Percentiles rank a stretch among this genome's conserved stretches.
Evolutionary conservation across 2,329 filamentous ascomycete genomes (phyloP).

Genomic region (Talaromyces sp.): DNA sequence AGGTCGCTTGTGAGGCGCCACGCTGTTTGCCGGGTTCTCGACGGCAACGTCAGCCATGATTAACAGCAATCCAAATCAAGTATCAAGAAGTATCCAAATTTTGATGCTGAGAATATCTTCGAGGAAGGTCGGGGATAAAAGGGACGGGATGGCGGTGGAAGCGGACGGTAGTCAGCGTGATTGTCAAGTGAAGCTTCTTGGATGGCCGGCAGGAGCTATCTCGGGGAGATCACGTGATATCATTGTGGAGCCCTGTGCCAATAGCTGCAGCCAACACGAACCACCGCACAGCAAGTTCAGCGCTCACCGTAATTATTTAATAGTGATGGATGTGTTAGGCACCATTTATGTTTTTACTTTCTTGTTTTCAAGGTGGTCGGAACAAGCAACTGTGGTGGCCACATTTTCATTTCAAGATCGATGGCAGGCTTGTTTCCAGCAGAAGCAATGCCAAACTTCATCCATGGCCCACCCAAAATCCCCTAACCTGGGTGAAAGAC

Average conservation of each 20-base stretch:
- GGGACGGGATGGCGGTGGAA: neutral
- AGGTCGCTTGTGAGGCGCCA: conserved; percentile 75
- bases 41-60: conserved; percentile 82
- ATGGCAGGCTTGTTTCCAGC: neutral
- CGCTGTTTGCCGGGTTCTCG: conserved; percentile 70
- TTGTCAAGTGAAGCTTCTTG: neutral
- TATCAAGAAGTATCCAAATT: neutral
- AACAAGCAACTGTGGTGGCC: neutral
- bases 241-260: neutral
- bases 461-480: neutral
- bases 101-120: neutral
- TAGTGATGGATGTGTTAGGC: neutral
- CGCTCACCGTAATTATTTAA: neutral
- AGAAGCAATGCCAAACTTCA: neutral
- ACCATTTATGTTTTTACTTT: neutral
- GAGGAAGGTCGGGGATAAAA: neutral
- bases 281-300: neutral
- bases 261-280: neutral
- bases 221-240: neutral
- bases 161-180: neutral
- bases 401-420: neutral
- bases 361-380: neutral
- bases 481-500: neutral
- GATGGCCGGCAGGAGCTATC: neutral
- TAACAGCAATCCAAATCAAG: conserved; percentile 9